Evolutionary conservation across 139 green algal genomes (phyloP).

Genomic region (Haematococcus lacustris): DNA sequence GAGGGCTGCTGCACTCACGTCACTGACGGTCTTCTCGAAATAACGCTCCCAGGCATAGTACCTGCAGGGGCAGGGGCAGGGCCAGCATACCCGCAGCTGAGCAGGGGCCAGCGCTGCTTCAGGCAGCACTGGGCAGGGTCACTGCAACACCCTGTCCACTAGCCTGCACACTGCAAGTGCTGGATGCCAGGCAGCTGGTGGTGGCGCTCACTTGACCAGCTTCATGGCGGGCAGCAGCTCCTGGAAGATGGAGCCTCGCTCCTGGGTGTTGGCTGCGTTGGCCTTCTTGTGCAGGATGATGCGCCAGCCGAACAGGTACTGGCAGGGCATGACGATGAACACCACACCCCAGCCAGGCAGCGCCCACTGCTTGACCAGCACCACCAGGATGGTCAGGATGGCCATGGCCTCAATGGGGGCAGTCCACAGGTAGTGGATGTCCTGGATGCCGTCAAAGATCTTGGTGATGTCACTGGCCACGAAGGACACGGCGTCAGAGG

Average conservation of each 20-base stretch:
- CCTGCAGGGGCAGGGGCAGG: too few species aligned
- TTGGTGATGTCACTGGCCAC: slow-evolving; percentile 52
- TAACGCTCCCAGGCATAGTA: slow-evolving; percentile 63
- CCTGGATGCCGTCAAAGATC: slow-evolving; percentile 50
- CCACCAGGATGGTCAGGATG: slow-evolving; percentile 49
- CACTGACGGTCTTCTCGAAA: slow-evolving; percentile 34
- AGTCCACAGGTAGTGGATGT: slow-evolving; percentile 64
- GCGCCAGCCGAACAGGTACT: slow-evolving; percentile 58
- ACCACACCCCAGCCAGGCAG: slow-evolving; percentile 48
- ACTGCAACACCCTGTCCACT: too few species aligned
- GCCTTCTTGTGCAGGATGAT: slow-evolving; percentile 56
- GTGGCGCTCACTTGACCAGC: slow-evolving; percentile 51
- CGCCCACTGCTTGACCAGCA: slow-evolving; percentile 39
- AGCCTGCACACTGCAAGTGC: too few species aligned
- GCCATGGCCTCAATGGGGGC: slow-evolving; percentile 46
- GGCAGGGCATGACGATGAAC: slow-evolving; percentile 25
- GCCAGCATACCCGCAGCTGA: too few species aligned
- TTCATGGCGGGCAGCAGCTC: slow-evolving; percentile 62
- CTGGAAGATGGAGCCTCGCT: slow-evolving; percentile 36
- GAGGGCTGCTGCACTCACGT: too few species aligned
- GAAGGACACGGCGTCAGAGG: slow-evolving; percentile 44
- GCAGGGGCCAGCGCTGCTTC: too few species aligned
- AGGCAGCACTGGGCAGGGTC: too few species aligned
- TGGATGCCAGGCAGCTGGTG: too few species aligned
- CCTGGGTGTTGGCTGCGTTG: slow-evolving; percentile 27